Conservation (phyloP, 495 filamentous ascomycete species). For the Tuber magnatum region DNA sequence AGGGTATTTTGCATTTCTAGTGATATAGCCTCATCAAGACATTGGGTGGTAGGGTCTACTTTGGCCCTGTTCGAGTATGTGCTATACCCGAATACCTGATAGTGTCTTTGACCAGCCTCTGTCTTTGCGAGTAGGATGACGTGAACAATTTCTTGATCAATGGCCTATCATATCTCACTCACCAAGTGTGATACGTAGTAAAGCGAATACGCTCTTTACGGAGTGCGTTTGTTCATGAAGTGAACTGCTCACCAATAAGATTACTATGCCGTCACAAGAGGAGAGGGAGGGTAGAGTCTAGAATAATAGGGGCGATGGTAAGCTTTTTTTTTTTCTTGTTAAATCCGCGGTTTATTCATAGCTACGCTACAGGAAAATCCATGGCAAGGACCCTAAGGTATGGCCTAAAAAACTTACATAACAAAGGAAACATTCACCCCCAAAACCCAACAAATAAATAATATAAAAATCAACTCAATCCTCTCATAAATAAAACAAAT, state of each 20-base stretch:
- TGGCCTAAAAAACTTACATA: too few relatives aligned
- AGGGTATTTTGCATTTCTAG: background rate
- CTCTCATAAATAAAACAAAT: too few relatives aligned
- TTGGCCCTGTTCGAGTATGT: background rate
- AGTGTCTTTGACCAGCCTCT: background rate
- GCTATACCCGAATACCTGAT: background rate
- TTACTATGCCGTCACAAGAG: background rate
- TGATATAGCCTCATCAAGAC: background rate
- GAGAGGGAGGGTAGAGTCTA: background rate
- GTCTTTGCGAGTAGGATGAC: background rate
- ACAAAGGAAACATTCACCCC: too few relatives aligned
- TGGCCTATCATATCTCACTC: background rate
- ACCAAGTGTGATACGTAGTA: background rate
- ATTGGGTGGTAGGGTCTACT: background rate
- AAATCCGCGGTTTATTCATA: too few relatives aligned
- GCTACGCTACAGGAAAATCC: too few relatives aligned
- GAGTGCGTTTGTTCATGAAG: background rate
- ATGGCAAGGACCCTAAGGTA: too few relatives aligned
- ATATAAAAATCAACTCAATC: too few relatives aligned
- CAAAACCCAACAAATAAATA: too few relatives aligned
- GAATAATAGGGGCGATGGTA: too few relatives aligned
- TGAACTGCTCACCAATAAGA: background rate
- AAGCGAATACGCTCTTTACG: background rate
- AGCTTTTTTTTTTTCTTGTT: too few relatives aligned
- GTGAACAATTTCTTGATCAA: background rate